Conservation (phyloP, 108 stramenopile species). For the Skeletonema costatum region DNA sequence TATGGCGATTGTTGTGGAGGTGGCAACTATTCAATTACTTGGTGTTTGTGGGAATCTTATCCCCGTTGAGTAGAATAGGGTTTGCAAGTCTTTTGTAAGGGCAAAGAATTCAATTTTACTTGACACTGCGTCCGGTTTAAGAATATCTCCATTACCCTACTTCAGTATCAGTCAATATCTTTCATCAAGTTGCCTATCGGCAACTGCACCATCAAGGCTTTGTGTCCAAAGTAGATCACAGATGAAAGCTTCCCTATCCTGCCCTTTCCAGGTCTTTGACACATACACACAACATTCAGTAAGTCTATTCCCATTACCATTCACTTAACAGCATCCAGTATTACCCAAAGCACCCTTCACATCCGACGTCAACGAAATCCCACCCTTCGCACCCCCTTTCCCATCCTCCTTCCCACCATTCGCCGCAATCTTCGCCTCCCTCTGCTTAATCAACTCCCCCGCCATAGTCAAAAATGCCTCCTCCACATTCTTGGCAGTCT, state of each 20-base stretch:
- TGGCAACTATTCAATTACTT: slow-evolving; percentile 70
- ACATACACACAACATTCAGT: neutral
- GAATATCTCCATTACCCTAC: neutral
- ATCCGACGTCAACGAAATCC: slow-evolving; percentile 58
- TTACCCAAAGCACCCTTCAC: slow-evolving; percentile 34
- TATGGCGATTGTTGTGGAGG: slow-evolving; percentile 63
- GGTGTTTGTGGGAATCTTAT: slow-evolving; percentile 49
- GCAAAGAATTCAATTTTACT: neutral
- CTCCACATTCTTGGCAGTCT: slow-evolving; percentile 96
- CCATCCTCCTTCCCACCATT: slow-evolving; percentile 49
- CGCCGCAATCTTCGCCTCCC: slow-evolving; percentile 57
- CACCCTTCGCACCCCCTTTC: slow-evolving; percentile 43
- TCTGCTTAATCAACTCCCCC: slow-evolving; percentile 91
- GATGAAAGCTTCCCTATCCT: neutral
- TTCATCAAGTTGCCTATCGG: neutral
- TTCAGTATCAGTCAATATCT: neutral
- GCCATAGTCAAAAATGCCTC: slow-evolving; percentile 99
- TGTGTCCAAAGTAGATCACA: no score
- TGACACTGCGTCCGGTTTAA: neutral
- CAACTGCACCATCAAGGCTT: neutral
- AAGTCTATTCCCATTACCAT: slow-evolving; percentile 25
- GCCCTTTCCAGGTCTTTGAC: neutral
- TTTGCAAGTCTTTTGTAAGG: neutral
- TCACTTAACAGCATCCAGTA: neutral
- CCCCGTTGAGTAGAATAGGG: slow-evolving; percentile 16